These are phyloP conservation scores for Ottelia alismoides DNA, from an alignment of 106 monocot species.

Conservation along the genomic window DNA sequence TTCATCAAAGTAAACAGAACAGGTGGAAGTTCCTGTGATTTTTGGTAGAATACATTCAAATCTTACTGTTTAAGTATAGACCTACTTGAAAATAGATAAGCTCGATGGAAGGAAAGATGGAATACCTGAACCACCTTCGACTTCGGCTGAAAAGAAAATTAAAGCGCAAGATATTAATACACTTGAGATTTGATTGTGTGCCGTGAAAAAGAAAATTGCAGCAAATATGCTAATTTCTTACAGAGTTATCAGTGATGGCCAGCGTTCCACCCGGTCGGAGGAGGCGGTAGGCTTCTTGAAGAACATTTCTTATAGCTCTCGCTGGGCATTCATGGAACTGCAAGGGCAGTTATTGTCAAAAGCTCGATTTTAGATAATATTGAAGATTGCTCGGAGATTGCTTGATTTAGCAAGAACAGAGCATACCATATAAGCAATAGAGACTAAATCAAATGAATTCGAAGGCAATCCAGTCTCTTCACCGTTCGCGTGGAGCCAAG, in stretches of 20 bases:
- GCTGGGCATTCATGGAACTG: slow-evolving; percentile 86
- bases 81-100: neutral
- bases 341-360: slow-evolving; percentile 5
- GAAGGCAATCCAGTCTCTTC: slow-evolving; percentile 63
- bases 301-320: slow-evolving; percentile 32
- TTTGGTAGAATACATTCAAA: neutral
- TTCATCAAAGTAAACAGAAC: slow-evolving; percentile 69
- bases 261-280: slow-evolving; percentile 70
- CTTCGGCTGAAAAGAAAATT: slow-evolving; percentile 47
- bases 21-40: slow-evolving; percentile 48
- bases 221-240: slow-evolving; percentile 7
- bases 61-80: neutral
- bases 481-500: slow-evolving; percentile 84
- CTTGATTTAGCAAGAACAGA: neutral
- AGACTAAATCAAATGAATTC: slow-evolving; percentile 71
- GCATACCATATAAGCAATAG: slow-evolving; percentile 73
- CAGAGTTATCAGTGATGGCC: slow-evolving; percentile 72
- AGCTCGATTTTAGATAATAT: neutral
- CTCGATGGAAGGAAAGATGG: neutral
- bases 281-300: slow-evolving; percentile 59
- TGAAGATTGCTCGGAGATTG: neutral
- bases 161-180: neutral
- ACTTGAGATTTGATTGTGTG: neutral
- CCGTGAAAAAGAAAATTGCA: neutral
- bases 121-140: slow-evolving; percentile 74